These are phyloP conservation scores for Clonostachys rhizophaga DNA, from an alignment of 2,329 filamentous ascomycete genomes.

Conservation along the genomic window DNA sequence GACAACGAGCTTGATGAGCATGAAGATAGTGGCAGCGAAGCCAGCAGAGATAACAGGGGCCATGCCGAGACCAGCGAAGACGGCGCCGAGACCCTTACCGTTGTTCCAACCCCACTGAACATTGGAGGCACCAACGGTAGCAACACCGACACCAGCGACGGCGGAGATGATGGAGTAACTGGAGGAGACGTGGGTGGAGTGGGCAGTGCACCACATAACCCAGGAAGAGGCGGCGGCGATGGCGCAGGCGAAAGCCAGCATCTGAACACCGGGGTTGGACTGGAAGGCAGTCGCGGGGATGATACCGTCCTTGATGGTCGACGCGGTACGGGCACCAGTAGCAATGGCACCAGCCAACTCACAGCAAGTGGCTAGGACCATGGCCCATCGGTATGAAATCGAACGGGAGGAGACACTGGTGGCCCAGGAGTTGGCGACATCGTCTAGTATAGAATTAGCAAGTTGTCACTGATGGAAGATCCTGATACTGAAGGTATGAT, in stretches of 20 bases:
- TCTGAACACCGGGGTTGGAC: slow-evolving; percentile 28
- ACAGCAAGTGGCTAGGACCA: slow-evolving; percentile 51
- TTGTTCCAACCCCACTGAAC: slow-evolving; percentile 10
- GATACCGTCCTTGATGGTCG: slow-evolving; percentile 41
- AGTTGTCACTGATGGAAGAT: neutral
- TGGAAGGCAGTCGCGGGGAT: slow-evolving; percentile 45
- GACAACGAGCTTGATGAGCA: slow-evolving; percentile 1
- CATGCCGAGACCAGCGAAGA: slow-evolving; percentile 11
- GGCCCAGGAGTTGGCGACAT: slow-evolving; percentile 61
- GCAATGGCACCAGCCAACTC: slow-evolving; percentile 43
- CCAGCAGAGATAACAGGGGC: slow-evolving; percentile 9
- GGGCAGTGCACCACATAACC: slow-evolving; percentile 32
- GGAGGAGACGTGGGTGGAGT: slow-evolving; percentile 29
- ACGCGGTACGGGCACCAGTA: slow-evolving; percentile 39
- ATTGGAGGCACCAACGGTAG: slow-evolving; percentile 51
- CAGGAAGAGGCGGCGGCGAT: slow-evolving; percentile 29
- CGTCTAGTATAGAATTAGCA: slow-evolving; percentile 27
- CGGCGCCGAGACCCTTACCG: slow-evolving; percentile 47
- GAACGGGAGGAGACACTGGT: slow-evolving; percentile 58
- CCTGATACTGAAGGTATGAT: neutral
- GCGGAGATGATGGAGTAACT: slow-evolving; percentile 39
- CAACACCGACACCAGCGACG: slow-evolving; percentile 42
- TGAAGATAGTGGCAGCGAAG: slow-evolving; percentile 10
- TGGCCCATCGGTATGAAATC: slow-evolving; percentile 60
- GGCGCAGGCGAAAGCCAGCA: slow-evolving; percentile 34